These are phyloP conservation scores for Alternaria brassicicola DNA, from an alignment of 2,329 filamentous ascomycete species.

Conservation along the genomic window DNA sequence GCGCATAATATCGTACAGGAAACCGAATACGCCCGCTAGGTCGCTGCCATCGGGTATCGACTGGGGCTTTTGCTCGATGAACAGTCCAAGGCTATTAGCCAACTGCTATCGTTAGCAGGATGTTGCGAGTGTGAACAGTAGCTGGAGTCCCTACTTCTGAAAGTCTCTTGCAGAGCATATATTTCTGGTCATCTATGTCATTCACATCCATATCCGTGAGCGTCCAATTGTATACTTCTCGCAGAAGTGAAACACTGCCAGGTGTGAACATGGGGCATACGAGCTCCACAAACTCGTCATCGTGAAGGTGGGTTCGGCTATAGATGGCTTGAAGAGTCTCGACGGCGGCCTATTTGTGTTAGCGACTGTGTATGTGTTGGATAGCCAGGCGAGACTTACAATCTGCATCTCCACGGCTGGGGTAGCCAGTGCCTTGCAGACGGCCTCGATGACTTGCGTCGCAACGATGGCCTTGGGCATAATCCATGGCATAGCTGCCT, in stretches of 20 bases:
- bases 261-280: conserved; percentile 79
- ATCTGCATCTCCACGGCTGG: conserved; percentile 45
- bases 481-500: conserved; percentile 84
- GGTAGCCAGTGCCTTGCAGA: conserved; percentile 49
- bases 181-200: conserved; percentile 89
- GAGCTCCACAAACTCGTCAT: conserved; percentile 78
- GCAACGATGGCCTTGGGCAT: conserved; percentile 80
- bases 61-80: conserved; percentile 77
- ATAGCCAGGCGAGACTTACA: conserved; percentile 24
- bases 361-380: conserved; percentile 12
- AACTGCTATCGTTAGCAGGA: conserved; percentile 60
- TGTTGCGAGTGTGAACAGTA: conserved; percentile 3
- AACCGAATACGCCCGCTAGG: conserved; percentile 75
- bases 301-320: conserved; percentile 71
- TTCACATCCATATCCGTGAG: conserved; percentile 76
- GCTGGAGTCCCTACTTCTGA: conserved; percentile 70
- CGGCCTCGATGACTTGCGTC: conserved; percentile 45
- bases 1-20: conserved; percentile 79
- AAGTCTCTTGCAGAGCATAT: conserved; percentile 90
- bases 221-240: conserved; percentile 79
- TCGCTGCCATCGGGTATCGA: conserved; percentile 70
- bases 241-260: conserved; percentile 73
- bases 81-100: conserved; percentile 82
- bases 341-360: conserved; percentile 60
- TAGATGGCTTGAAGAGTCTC: conserved; percentile 87